phyloP scores from a whole-genome alignment of 2,329 filamentous ascomycete species.

The Fusarium praegraminearum region DNA sequence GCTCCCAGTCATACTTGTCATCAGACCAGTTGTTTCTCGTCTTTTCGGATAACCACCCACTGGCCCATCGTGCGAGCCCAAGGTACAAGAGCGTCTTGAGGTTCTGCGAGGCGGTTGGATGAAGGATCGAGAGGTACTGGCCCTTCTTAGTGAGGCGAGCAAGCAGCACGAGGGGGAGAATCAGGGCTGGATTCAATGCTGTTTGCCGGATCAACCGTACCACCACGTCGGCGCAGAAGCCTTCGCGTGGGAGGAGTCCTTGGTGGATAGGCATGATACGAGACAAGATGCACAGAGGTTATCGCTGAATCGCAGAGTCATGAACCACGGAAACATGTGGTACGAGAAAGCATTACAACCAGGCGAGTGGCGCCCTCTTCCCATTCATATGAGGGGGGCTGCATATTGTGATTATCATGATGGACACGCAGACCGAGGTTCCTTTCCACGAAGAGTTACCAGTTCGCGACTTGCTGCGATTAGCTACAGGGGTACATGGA shows the following conservation, averaged over 20 bases:
- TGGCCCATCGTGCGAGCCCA: slow-evolving; percentile 47
- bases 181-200: slow-evolving; percentile 72
- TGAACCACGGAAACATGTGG: background rate
- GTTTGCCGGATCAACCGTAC: slow-evolving; percentile 69
- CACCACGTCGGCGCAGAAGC: slow-evolving; percentile 71
- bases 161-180: slow-evolving; percentile 72
- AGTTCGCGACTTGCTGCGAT: slow-evolving; percentile 16
- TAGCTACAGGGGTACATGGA: slow-evolving; percentile 11
- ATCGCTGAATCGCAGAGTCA: background rate
- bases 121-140: slow-evolving; percentile 63
- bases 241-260: slow-evolving; percentile 67
- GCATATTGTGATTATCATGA: slow-evolving; percentile 16
- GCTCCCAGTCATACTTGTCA: slow-evolving; percentile 71
- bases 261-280: slow-evolving; percentile 58
- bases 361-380: background rate
- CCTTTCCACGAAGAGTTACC: slow-evolving; percentile 33
- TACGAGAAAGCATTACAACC: background rate
- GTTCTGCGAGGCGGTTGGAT: slow-evolving; percentile 63
- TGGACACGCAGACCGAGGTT: slow-evolving; percentile 22
- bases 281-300: slow-evolving; percentile 4
- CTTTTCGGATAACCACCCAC: slow-evolving; percentile 51
- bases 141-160: slow-evolving; percentile 74
- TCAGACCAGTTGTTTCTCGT: slow-evolving; percentile 53
- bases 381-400: slow-evolving; percentile 8
- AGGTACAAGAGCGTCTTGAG: slow-evolving; percentile 56